Evolutionary conservation across 345 rosid species (phyloP), one percentile per base, ranked within the genome.

Genomic region (Carallia brachiata): DNA sequence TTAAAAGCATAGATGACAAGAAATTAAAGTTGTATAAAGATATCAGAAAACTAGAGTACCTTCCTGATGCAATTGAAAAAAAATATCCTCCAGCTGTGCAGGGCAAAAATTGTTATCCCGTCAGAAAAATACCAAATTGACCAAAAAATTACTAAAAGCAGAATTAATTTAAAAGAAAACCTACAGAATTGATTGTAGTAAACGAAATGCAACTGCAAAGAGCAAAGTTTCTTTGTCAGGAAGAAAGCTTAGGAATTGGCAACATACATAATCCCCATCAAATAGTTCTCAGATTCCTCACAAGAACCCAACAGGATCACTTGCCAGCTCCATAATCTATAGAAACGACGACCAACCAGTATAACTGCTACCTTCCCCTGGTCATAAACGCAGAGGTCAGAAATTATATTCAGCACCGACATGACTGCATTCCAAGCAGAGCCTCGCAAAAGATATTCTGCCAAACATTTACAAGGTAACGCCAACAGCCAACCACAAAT

Each of bases 331-430:
- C 78, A 81, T 82, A 61, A 88, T 95, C 99, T 95, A 73, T 85
- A 82, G n/a, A 78, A 66, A 69, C 7, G 44, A 70, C 19, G 74
- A 40, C 27, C 30, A 63, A 88, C 98, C 34, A 87, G 86, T 68
- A 91, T 86, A 50, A 94, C 91, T 6, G 98, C 97, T 61, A 88
- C 96, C 74, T 70, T 91, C 72, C 89, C 97, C 98, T 93, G 87
- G 67, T 78, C 75, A 79, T 40, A 52, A 71, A 23, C 23, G 23
- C 23, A 23, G 23, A 23, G 23, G 23, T 23, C 23, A 23, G 23
- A 23, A 23, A 23, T 23, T 23, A 23, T 23, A 23, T 23, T 23
- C 23, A 23, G 23, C 23, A 23, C 23, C 23, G 23, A 23, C 23
- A 23, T 23, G 23, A 23, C 23, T 23, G 23, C 23, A 23, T 23